These are phyloP conservation scores for Adenanthera pavonina DNA, from an alignment of 306 rosid genomes.

Conservation along the genomic window DNA sequence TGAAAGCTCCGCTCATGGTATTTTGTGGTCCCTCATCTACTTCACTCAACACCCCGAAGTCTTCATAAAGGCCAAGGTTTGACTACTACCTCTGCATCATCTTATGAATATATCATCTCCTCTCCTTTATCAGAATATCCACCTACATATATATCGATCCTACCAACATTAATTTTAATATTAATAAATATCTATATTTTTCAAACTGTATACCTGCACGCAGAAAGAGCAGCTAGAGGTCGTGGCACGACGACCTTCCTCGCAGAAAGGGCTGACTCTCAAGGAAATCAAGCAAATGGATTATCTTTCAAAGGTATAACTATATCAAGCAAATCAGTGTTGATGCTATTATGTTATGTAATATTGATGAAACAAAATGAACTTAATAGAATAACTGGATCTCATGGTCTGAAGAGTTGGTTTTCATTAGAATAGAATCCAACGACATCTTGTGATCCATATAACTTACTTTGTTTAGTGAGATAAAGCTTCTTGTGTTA, in stretches of 20 bases:
- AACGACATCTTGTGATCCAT: too few species aligned
- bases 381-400: too few species aligned
- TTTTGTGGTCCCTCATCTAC: conserved; percentile 73
- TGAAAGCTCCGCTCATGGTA: conserved; percentile 81
- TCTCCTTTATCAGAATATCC: not conserved
- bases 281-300: conserved; percentile 67
- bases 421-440: too few species aligned
- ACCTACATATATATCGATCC: too few species aligned
- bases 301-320: conserved; percentile 61
- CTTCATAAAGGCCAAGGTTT: conserved; percentile 64
- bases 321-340: too few species aligned
- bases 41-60: conserved; percentile 55
- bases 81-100: not conserved
- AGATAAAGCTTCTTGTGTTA: too few species aligned
- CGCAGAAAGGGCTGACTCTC: conserved; percentile 51
- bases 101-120: not conserved
- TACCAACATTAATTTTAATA: too few species aligned
- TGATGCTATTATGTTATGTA: not conserved
- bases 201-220: too few species aligned
- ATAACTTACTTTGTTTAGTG: too few species aligned
- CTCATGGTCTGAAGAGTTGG: too few species aligned
- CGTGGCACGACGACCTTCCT: conserved; percentile 46
- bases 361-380: too few species aligned
- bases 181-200: too few species aligned
- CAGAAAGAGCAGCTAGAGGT: conserved; percentile 76